Conservation (phyloP, 352 stramenopile species). For the Phytophthora rubi region DNA sequence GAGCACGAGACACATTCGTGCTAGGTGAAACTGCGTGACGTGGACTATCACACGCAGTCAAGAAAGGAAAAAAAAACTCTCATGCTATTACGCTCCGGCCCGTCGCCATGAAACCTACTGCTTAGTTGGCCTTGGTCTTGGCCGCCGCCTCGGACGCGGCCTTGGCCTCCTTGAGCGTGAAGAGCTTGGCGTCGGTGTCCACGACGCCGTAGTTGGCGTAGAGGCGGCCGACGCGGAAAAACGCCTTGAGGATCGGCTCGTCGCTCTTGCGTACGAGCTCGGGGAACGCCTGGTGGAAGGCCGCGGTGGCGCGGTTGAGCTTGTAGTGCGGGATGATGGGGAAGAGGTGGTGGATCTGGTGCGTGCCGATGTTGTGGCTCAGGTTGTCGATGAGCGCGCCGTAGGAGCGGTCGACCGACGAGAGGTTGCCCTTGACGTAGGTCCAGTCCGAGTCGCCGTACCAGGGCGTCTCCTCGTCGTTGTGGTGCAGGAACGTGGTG, state of each 20-base stretch:
- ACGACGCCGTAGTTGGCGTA: conserved; percentile 80
- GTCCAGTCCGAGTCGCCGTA: conserved; percentile 86
- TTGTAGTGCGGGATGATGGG: conserved; percentile 90
- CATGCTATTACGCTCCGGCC: conserved; percentile 23
- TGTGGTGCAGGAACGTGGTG: conserved; percentile 86
- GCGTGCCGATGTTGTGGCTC: conserved; percentile 89
- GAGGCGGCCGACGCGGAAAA: conserved; percentile 63
- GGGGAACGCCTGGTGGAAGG: conserved; percentile 74
- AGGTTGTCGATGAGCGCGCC: conserved; percentile 81
- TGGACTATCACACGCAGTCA: neutral
- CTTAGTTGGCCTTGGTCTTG: conserved; percentile 44
- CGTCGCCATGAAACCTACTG: conserved; percentile 23
- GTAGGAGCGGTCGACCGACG: conserved; percentile 82
- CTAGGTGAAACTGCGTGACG: conserved; percentile 10
- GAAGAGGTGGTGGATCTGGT: conserved; percentile 89
- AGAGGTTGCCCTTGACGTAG: conserved; percentile 87
- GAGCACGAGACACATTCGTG: conserved; percentile 2
- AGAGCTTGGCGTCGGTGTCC: conserved; percentile 65
- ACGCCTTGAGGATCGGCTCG: conserved; percentile 72
- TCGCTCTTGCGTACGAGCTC: conserved; percentile 75
- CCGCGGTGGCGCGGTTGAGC: conserved; percentile 60
- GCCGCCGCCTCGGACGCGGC: conserved; percentile 30
- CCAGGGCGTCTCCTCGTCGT: conserved; percentile 84
- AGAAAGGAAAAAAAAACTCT: conserved; percentile 8
- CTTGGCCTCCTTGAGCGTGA: conserved; percentile 73